Evolutionary conservation across 208 protist genomes (phyloP).

Genomic region (Trypanosoma theileri): DNA sequence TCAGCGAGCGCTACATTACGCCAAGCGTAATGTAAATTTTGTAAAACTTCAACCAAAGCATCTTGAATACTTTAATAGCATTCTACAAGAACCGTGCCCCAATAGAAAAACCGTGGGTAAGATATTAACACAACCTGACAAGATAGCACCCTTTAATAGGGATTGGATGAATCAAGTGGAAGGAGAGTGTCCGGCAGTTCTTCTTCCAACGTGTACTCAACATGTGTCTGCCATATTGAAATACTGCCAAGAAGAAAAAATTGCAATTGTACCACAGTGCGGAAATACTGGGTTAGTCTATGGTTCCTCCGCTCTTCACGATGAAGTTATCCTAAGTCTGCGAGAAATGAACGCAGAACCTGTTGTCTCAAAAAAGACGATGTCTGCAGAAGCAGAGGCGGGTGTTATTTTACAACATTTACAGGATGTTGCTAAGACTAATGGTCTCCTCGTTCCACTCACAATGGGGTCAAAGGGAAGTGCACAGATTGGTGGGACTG

Average conservation of each 20-base stretch:
- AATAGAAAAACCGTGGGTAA: conserved; percentile 45
- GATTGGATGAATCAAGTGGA: conserved; percentile 75
- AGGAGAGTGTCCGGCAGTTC: conserved; percentile 47
- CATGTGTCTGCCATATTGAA: conserved; percentile 77
- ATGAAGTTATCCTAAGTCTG: conserved; percentile 93
- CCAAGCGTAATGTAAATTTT: conserved; percentile 49
- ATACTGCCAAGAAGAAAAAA: conserved; percentile 90
- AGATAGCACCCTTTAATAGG: conserved; percentile 58
- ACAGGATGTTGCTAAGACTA: conserved; percentile 68
- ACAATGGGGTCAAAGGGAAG: conserved; percentile 96
- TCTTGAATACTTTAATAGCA: conserved; percentile 47
- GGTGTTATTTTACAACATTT: conserved; percentile 93
- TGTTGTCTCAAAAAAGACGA: conserved; percentile 56
- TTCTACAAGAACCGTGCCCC: conserved; percentile 51
- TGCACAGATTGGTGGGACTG: conserved; percentile 96
- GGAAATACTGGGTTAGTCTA: conserved; percentile 98
- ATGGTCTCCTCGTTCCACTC: conserved; percentile 92
- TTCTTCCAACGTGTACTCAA: conserved; percentile 55
- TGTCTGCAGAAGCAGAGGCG: conserved; percentile 75
- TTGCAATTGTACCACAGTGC: conserved; percentile 95
- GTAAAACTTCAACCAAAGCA: conserved; percentile 45
- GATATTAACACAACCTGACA: conserved; percentile 41
- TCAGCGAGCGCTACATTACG: conserved; percentile 65
- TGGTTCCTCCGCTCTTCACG: conserved; percentile 78
- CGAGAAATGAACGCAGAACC: conserved; percentile 90